A percentile compares a stretch with the other conserved stretches of the same genome.
These are phyloP conservation scores for Fraxinus baroniana DNA, from an alignment of 305 asterid genomes.

Conservation along the genomic window DNA sequence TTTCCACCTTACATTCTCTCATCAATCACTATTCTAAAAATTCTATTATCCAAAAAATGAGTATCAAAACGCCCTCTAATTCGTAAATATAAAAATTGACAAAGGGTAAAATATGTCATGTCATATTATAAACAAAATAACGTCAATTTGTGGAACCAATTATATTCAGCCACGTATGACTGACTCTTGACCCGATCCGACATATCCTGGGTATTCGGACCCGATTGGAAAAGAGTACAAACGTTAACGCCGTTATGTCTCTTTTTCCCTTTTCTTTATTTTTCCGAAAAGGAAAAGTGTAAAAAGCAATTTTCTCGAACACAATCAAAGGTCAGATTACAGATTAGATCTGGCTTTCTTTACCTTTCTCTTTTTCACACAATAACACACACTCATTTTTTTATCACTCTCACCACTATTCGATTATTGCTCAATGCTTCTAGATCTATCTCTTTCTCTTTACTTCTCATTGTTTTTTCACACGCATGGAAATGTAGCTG, in stretches of 20 bases:
- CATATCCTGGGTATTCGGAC: neutral
- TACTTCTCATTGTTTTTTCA: constrained; percentile 15
- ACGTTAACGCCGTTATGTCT: constrained; percentile 44
- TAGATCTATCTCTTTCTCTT: constrained; percentile 38
- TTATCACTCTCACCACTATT: constrained; percentile 21
- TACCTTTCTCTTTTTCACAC: constrained; percentile 29
- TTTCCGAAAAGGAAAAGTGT: constrained; percentile 22
- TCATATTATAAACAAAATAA: too few species aligned
- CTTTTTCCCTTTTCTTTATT: constrained; percentile 27
- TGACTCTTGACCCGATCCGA: neutral
- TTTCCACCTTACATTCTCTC: too few species aligned
- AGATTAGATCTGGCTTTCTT: constrained; percentile 59
- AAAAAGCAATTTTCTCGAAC: constrained; percentile 39
- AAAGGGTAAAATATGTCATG: neutral
- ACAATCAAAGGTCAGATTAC: constrained; percentile 39
- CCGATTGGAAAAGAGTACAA: constrained; percentile 15
- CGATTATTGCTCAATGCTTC: constrained; percentile 17
- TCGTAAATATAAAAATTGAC: too few species aligned
- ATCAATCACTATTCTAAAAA: too few species aligned
- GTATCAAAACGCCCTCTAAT: too few species aligned
- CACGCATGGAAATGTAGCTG: constrained; percentile 29
- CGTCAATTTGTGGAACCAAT: constrained; percentile 13
- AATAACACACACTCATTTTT: constrained; percentile 20
- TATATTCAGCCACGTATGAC: constrained; percentile 5
- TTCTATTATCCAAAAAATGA: too few species aligned